Conservation (phyloP, 495 filamentous ascomycete species). For the Parachaetomium inaequale region DNA sequence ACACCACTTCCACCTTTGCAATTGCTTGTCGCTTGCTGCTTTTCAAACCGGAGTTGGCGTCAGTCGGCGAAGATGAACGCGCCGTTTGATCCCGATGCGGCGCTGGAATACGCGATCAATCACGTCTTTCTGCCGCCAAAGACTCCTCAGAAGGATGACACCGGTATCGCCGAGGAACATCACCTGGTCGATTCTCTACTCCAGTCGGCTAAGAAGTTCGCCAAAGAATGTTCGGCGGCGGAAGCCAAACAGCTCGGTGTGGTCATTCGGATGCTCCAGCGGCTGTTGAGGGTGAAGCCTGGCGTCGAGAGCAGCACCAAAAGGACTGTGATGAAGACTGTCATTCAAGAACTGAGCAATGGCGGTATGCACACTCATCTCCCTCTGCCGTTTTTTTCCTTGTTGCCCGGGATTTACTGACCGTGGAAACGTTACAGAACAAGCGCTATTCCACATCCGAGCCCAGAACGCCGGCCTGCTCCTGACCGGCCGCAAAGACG, state of each 20-base stretch:
- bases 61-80: neutral
- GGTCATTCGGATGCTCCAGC: conserved; percentile 14
- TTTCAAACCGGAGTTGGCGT: neutral
- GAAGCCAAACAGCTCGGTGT: neutral
- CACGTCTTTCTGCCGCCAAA: conserved; percentile 61
- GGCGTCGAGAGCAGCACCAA: conserved; percentile 1
- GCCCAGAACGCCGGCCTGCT: conserved; percentile 60
- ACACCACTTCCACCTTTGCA: too few species aligned
- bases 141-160: conserved; percentile 49
- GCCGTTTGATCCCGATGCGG: neutral
- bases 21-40: neutral
- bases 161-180: conserved; percentile 11
- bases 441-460: conserved; percentile 41
- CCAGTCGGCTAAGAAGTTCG: conserved; percentile 16
- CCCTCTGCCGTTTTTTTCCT: neutral
- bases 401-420: neutral
- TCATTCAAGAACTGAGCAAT: conserved; percentile 11
- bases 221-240: neutral
- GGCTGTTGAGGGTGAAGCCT: neutral
- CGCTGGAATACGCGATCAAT: conserved; percentile 45
- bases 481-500: conserved; percentile 33
- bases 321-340: neutral
- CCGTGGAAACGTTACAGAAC: conserved; percentile 10
- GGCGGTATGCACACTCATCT: conserved; percentile 18
- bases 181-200: conserved; percentile 21